Evolutionary conservation across 1,284 basidiomycete genomes (phyloP), one percentile per base, ranked within the genome.

Genomic region (Thecaphora thlaspeos): DNA sequence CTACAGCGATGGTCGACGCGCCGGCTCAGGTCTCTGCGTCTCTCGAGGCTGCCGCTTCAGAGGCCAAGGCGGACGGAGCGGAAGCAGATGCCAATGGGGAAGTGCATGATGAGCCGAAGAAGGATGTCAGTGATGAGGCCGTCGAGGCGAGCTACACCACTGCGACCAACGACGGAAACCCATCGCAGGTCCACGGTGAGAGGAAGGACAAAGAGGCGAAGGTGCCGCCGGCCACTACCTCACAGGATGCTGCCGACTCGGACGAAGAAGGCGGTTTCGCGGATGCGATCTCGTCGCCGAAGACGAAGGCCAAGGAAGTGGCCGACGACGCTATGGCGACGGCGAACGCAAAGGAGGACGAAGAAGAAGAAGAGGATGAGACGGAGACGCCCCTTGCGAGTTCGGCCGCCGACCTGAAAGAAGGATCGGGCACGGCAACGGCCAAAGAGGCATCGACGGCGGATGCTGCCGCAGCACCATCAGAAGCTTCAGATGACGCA

Each of bases 191-290:
- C 26, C 3, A 5, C 26, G 26, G 11, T 28, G 48, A 36, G 24
- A 2, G n/a, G 28, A 32, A 43, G n/a, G 42, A 41, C 14, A 36
- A 51, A 9, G 42, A 46, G n/a, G 45, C 43, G 24, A 45, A 46
- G 21, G 41, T 28, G 26, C 47, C 17, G 19, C 32, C 30, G 11
- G 37, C 1, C 38, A 47, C 7, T 32, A 41, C 14, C 34, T 28
- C 43, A 12, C 22, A 46, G 7, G 57, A 48, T 17, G 48, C 24
- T 9, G 50, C 53, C 37, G 48, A 48, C 34, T 51, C 54, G 43
- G 61, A 23, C 7, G 51, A 60, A 3, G 49, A 66, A 9, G 60
- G 62, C 37, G 55, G 57, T 41, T 61, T 62, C 45, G 54, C 60
- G 43, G 55, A 66, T 43, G 55, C 58, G n/a, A 47, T 19, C 18